Conservation (phyloP, 2,329 filamentous ascomycete species). For the Penicillium italicum region DNA sequence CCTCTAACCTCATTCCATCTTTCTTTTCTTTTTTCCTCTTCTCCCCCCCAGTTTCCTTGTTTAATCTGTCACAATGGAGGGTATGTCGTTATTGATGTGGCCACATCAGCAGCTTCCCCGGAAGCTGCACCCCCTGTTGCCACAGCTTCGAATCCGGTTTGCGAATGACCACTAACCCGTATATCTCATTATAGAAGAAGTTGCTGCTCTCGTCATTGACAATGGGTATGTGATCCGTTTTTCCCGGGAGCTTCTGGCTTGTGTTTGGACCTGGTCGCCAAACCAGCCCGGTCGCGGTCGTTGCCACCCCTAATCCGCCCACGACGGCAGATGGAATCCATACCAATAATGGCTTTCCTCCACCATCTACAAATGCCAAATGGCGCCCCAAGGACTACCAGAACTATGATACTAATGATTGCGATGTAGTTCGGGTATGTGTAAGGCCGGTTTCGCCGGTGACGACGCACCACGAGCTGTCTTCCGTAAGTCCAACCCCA, state of each 20-base stretch:
- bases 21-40: constrained; percentile 31
- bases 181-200: constrained; percentile 74
- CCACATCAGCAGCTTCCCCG: constrained; percentile 29
- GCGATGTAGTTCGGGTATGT: constrained; percentile 91
- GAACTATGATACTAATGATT: constrained; percentile 25
- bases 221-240: constrained; percentile 84
- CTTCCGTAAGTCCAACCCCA: constrained; percentile 80
- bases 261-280: constrained; percentile 24
- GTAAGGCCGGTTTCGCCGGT: constrained; percentile 99
- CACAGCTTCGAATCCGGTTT: constrained; percentile 10
- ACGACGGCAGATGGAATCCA: constrained; percentile 12
- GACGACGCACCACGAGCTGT: constrained; percentile 99
- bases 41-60: constrained; percentile 26
- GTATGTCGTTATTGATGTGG: constrained; percentile 50
- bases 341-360: constrained; percentile 18
- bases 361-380: neutral
- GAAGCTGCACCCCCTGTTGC: constrained; percentile 13
- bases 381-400: neutral
- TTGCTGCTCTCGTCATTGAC: constrained; percentile 99
- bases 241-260: constrained; percentile 21
- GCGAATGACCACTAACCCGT: constrained; percentile 36
- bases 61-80: constrained; percentile 57
- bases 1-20: constrained; percentile 41
- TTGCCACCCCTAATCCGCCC: constrained; percentile 18
- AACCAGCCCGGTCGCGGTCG: constrained; percentile 22